Base-by-base conservation (phyloP, 2,329 filamentous ascomycete genomes). In the Cyclaneusma minus region DNA sequence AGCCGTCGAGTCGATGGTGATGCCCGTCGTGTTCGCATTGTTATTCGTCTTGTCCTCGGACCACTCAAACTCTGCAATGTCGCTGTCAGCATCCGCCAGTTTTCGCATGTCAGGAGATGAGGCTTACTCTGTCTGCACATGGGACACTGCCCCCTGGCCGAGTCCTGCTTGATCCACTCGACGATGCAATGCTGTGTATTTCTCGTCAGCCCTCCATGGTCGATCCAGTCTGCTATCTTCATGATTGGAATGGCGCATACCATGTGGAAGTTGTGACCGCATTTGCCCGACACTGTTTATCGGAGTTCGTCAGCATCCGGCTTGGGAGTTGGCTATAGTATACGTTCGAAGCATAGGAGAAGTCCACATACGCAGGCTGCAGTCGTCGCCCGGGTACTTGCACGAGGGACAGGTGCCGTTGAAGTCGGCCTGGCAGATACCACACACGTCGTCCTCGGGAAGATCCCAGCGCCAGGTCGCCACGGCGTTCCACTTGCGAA, bases 391-490 rank as follows among this genome's bases (percentile, higher is more conserved):
- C 9, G 89, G 89, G 48, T 84, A 95, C 63, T 91, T 93, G 72
- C 89, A 98, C 29, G 84, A 91, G 24, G 89, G 85, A 59, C 89
- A 98, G 14, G 89, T 95, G 32, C 85, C 87, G 50, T 98, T 89
- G 49, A 95, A 98, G 45, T 93, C 81, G 35, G 92, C 85, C 49
- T 92, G 87, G 55, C 89, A 98, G 56, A 98, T 98, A 43, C 89
- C 89, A 44, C 89, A 98, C 35, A 95, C 85, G 49, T 98, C 87
- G 56, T 94, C 87, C 43, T 93, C 84, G 13, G 87, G 84, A 45
- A 95, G 81, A 50, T 95, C 82, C 89, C 89, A 98, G 37, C 82
- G 75, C 89, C 89, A 98, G 29, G 84, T 87, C 11, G 89, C 89
- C 35, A 98, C 83, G 4, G 84, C 80, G 44, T 89, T 78, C 83